A percentile compares a stretch with the other conserved stretches of the same genome.
Evolutionary conservation across 1,284 basidiomycete species (phyloP).

Genomic region (Cryptococcus sp.): DNA sequence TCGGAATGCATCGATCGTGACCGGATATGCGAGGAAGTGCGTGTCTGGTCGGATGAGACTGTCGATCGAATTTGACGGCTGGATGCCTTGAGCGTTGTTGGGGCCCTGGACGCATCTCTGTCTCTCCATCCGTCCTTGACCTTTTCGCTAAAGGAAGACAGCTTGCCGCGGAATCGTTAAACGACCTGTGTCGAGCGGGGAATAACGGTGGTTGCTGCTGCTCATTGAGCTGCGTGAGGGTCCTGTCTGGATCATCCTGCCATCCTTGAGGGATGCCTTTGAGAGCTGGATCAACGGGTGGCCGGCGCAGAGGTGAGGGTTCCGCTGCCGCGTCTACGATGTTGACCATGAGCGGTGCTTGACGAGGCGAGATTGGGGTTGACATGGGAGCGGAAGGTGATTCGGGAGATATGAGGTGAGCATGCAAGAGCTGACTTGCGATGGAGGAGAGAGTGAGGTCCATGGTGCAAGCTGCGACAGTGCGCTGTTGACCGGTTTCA

Average conservation of each 20-base stretch:
- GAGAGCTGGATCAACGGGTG: constrained; percentile 18
- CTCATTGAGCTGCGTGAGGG: background rate
- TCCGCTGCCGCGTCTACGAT: no score
- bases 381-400: background rate
- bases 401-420: background rate
- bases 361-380: no score
- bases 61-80: background rate
- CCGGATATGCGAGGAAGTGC: background rate
- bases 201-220: background rate
- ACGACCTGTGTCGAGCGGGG: background rate
- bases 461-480: background rate
- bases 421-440: background rate
- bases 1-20: background rate
- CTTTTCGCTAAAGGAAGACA: constrained; percentile 1
- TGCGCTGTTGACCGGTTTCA: no score
- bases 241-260: constrained; percentile 22
- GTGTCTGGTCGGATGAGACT: no score
- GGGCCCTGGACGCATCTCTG: background rate
- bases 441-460: background rate
- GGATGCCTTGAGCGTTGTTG: background rate
- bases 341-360: no score
- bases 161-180: constrained; percentile 4
- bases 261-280: constrained; percentile 32
- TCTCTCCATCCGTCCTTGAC: background rate
- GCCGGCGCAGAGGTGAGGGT: constrained; percentile 4